Conservation (phyloP, 2,329 filamentous ascomycete genomes). For the Byssothecium circinans region DNA sequence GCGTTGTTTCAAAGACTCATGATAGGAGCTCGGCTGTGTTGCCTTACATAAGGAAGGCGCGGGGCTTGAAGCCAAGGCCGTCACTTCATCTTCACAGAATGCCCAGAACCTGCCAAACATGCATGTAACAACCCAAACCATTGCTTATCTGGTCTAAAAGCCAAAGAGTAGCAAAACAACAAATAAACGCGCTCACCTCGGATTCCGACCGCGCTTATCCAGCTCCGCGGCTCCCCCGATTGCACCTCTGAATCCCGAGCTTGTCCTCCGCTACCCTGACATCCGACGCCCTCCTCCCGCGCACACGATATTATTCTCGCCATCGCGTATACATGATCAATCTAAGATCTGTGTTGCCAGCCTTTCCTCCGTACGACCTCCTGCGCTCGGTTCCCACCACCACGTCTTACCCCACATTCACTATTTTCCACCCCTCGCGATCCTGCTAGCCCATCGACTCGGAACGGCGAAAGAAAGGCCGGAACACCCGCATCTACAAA, state of each 20-base stretch:
- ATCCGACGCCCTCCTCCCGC: background rate
- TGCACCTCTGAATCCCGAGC: background rate
- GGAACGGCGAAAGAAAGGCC: slow-evolving; percentile 19
- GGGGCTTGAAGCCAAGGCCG: slow-evolving; percentile 5
- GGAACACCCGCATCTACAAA: slow-evolving; percentile 1
- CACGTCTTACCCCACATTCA: slow-evolving; percentile 25
- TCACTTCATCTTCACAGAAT: slow-evolving; percentile 10
- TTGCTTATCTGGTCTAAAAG: slow-evolving; percentile 3
- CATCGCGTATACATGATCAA: slow-evolving; percentile 10
- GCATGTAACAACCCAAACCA: slow-evolving; percentile 7
- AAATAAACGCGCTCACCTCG: background rate
- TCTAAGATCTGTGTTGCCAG: slow-evolving; percentile 2
- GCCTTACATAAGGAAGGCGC: background rate
- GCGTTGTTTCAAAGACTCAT: too few relatives aligned
- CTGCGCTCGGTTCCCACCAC: background rate
- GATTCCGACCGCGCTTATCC: background rate
- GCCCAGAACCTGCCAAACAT: slow-evolving; percentile 8
- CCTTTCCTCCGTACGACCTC: background rate
- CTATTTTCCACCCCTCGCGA: slow-evolving; percentile 33
- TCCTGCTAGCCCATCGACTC: slow-evolving; percentile 15
- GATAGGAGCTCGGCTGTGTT: background rate
- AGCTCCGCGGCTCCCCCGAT: slow-evolving; percentile 1
- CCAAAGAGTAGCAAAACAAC: background rate
- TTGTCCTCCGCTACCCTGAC: background rate
- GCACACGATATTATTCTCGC: slow-evolving; percentile 1